phyloP scores from a whole-genome alignment of 306 rosid genomes.

The Lablab purpureus region DNA sequence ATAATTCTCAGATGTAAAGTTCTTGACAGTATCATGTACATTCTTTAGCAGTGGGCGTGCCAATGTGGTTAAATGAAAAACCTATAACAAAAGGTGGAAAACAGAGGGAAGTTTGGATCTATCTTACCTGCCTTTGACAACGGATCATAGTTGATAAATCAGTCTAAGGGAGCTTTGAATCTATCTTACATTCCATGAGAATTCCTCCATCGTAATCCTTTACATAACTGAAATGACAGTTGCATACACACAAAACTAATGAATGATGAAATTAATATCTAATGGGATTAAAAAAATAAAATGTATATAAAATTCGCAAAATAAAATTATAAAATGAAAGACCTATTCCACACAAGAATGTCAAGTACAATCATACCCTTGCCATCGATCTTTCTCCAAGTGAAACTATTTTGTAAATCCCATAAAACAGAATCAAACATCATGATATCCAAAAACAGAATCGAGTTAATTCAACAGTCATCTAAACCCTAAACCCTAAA shows the following conservation, averaged over 20 bases:
- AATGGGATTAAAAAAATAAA: conserved; percentile 2
- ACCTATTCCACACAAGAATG: conserved; percentile 37
- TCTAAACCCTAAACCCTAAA: too few species aligned
- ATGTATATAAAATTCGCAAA: too few species aligned
- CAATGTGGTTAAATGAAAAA: not conserved
- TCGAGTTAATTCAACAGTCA: conserved; percentile 4
- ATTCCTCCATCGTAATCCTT: conserved; percentile 98
- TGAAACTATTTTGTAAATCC: conserved; percentile 97
- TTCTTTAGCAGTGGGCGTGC: not conserved
- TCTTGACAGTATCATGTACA: conserved; percentile 27
- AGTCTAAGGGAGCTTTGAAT: conserved; percentile 90
- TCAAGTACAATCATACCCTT: conserved; percentile 73
- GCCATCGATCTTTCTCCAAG: conserved; percentile 98
- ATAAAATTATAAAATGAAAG: conserved; percentile 25
- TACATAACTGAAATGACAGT: conserved; percentile 73
- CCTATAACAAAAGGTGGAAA: not conserved
- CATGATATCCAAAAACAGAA: conserved; percentile 18
- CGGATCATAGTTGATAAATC: conserved; percentile 96
- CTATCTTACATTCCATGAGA: conserved; percentile 98
- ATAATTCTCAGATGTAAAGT: not conserved
- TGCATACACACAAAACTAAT: not conserved
- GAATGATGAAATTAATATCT: conserved; percentile 17
- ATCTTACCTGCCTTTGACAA: conserved; percentile 88
- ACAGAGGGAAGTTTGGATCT: too few species aligned
- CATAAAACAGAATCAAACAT: conserved; percentile 54